These are phyloP conservation scores for Leucosporidium creatinivorum DNA, from an alignment of 768 basidiomycete species.

Conservation along the genomic window DNA sequence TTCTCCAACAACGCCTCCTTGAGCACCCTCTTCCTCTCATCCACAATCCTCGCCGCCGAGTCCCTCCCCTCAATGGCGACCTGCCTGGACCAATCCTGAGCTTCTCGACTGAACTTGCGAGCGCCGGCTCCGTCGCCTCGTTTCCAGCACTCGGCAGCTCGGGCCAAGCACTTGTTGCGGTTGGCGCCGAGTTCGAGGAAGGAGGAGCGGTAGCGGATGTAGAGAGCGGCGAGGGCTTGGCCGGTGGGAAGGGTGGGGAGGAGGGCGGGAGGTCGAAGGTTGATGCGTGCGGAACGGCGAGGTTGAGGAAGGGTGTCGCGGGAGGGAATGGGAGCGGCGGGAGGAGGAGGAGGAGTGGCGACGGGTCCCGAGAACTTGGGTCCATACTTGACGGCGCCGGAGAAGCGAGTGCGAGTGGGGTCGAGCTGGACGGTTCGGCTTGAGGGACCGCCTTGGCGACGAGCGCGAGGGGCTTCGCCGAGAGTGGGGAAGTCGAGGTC, in stretches of 20 bases:
- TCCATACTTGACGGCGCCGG: constrained; percentile 77
- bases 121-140: constrained; percentile 92
- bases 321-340: constrained; percentile 1
- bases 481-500: constrained; percentile 39
- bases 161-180: constrained; percentile 84
- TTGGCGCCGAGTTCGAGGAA: constrained; percentile 89
- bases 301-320: constrained; percentile 56
- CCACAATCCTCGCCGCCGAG: constrained; percentile 76
- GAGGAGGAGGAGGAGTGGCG: constrained; percentile 1
- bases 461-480: constrained; percentile 40
- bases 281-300: constrained; percentile 63
- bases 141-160: constrained; percentile 93
- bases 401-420: constrained; percentile 79
- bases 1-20: constrained; percentile 67
- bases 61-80: constrained; percentile 79
- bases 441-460: constrained; percentile 28
- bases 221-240: constrained; percentile 65
- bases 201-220: constrained; percentile 79
- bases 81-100: constrained; percentile 83
- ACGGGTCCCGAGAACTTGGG: constrained; percentile 23
- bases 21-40: constrained; percentile 66
- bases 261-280: constrained; percentile 69
- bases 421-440: constrained; percentile 53
- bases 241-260: constrained; percentile 86
- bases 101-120: constrained; percentile 87